Evolutionary conservation across 2,329 filamentous ascomycete genomes (phyloP).

Genomic region (Exophiala spinifera): DNA sequence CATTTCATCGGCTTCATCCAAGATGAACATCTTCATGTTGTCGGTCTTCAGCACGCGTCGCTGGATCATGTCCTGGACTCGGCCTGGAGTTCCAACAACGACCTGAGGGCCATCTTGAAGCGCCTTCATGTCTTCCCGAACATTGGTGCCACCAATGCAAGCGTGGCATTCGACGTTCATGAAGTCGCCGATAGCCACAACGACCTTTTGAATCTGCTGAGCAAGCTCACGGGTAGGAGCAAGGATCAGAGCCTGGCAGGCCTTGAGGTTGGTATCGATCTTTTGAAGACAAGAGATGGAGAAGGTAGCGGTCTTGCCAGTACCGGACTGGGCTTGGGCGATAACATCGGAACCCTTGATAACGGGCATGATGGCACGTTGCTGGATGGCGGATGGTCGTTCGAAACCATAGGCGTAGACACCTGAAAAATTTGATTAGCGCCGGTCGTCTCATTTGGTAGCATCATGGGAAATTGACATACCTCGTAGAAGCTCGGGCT

Average conservation of each 20-base stretch:
- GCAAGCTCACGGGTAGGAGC: conserved; percentile 97
- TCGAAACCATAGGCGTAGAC: conserved; percentile 99
- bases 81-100: conserved; percentile 94
- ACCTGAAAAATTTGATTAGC: conserved; percentile 49
- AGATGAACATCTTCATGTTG: conserved; percentile 99
- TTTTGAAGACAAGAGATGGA: conserved; percentile 99
- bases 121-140: conserved; percentile 98
- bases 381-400: conserved; percentile 98
- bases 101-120: conserved; percentile 95
- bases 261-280: conserved; percentile 91
- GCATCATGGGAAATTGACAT: conserved; percentile 39
- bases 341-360: conserved; percentile 99
- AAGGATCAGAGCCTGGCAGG: conserved; percentile 96
- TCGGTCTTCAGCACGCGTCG: conserved; percentile 96
- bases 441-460: conserved; percentile 1
- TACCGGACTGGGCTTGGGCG: conserved; percentile 98
- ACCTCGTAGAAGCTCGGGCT: conserved; percentile 94
- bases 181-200: conserved; percentile 97
- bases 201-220: conserved; percentile 99
- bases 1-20: conserved; percentile 99
- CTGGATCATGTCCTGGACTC: conserved; percentile 99
- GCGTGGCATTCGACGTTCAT: conserved; percentile 99
- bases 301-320: conserved; percentile 99
- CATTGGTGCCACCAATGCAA: conserved; percentile 97
- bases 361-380: conserved; percentile 99